Base-by-base conservation (phyloP, 2,329 filamentous ascomycete genomes). In the Verticillium isaacii region DNA sequence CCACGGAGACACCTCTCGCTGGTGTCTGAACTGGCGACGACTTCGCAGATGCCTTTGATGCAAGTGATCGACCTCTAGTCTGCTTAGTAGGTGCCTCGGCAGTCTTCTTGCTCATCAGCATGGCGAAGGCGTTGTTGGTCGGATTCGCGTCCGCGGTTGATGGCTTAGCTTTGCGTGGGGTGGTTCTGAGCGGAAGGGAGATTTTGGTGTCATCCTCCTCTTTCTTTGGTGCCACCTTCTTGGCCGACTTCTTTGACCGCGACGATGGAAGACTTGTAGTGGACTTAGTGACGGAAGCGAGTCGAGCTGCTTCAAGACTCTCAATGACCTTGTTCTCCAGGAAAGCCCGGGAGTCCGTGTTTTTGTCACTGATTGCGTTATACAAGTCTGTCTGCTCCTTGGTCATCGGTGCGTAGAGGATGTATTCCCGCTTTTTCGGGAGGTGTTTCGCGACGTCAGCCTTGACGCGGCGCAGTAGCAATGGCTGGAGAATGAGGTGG, bases 351-450 rank as follows among this genome's bases (percentile, higher is more conserved):
- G 85, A 84, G 65, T 89, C 86, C 1, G 77, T 73, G 2, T 78
- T 78, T 64, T 84, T 85, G 69, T 89, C 81, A 61, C 74, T 83
- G 37, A 89, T 79, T 0, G 80, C 82, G 58, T 88, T 87, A 71
- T 99, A 99, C 0, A 99, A 77, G 61, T 97, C 94, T 2, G 93
- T 92, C 71, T 99, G 95, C 67, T 95, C 92, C 29, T 88, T 85
- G 0, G 93, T 97, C 76, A 99, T 87, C 0, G 95, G 95, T 0
- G 95, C 95, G 69, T 95, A 98, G 0, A 99, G 79, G 3, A 99
- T 91, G 67, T 99, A 99, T 73, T 99, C 95, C 32, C 95, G 86
- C 79, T 99, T 99, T 76, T 94, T 96, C 0, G 95, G 95, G n/a
- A 99, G 81, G 57, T 92, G 86, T 2, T 89, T 89, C 60, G 96